These are phyloP conservation scores for Chiua sp. DNA, from an alignment of 1,284 basidiomycete genomes.

Conservation along the genomic window DNA sequence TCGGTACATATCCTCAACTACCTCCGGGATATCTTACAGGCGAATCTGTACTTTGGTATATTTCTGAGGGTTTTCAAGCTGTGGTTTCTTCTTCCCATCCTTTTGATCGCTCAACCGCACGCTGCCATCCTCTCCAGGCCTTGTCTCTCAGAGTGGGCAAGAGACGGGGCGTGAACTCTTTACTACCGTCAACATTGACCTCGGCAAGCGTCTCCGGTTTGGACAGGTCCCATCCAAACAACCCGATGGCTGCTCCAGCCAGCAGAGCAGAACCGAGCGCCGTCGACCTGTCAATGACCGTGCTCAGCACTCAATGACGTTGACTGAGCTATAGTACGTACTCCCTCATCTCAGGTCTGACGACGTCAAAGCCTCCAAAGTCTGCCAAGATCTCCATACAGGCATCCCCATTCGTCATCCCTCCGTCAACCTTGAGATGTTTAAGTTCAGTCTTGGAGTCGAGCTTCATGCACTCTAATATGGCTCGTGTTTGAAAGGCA, in stretches of 20 bases:
- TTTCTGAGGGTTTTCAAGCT: slow-evolving; percentile 27
- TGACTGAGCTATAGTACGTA: slow-evolving; percentile 45
- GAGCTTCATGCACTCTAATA: slow-evolving; percentile 92
- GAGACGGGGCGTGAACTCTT: slow-evolving; percentile 70
- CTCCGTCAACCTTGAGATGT: slow-evolving; percentile 92
- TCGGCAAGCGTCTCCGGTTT: slow-evolving; percentile 86
- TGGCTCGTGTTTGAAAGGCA: slow-evolving; percentile 90
- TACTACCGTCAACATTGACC: slow-evolving; percentile 88
- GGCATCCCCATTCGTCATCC: slow-evolving; percentile 91
- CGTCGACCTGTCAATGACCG: slow-evolving; percentile 69
- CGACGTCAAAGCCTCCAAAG: slow-evolving; percentile 90
- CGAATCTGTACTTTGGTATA: neutral
- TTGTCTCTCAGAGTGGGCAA: slow-evolving; percentile 59
- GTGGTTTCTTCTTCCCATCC: slow-evolving; percentile 77
- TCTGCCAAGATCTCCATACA: slow-evolving; percentile 95
- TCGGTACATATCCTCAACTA: neutral
- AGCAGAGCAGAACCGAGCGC: slow-evolving; percentile 96
- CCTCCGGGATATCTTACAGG: neutral
- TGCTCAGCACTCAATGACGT: slow-evolving; percentile 3
- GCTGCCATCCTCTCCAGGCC: slow-evolving; percentile 82
- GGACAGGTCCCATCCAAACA: slow-evolving; percentile 95
- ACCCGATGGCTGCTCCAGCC: slow-evolving; percentile 87
- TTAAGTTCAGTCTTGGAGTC: slow-evolving; percentile 80
- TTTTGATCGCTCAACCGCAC: slow-evolving; percentile 81
- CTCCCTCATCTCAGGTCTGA: slow-evolving; percentile 97